Percentiles rank a stretch among this genome's conserved stretches.
Conservation (phyloP, 164 flowering plant species). For the Chloranthus sessilifolius region DNA sequence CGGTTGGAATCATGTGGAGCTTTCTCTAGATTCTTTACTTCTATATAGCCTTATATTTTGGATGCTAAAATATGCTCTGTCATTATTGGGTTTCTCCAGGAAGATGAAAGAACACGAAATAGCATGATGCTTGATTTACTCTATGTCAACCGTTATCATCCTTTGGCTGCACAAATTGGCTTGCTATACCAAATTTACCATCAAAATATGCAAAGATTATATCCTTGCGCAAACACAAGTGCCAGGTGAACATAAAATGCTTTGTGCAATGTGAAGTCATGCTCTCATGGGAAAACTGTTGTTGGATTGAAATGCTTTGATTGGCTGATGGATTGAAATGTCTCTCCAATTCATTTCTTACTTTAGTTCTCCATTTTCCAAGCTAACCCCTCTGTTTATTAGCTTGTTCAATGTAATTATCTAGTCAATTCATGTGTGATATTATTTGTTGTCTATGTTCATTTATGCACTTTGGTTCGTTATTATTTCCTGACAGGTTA, state of each 20-base stretch:
- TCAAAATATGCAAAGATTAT: conserved; percentile 30
- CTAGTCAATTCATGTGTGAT: too few relatives aligned
- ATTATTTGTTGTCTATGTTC: too few relatives aligned
- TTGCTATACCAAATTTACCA: conserved; percentile 28
- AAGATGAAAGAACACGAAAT: conserved; percentile 70
- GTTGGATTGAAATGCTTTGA: too few relatives aligned
- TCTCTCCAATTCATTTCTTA: too few relatives aligned
- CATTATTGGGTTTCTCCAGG: conserved; percentile 35
- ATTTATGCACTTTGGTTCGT: too few relatives aligned
- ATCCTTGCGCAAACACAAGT: conserved; percentile 31
- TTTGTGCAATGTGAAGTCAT: conserved; percentile 2
- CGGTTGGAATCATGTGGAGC: conserved; percentile 38
- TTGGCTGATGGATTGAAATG: too few relatives aligned
- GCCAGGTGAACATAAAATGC: conserved; percentile 48
- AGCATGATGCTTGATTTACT: conserved; percentile 80
- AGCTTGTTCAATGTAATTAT: too few relatives aligned
- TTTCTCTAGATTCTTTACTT: background rate
- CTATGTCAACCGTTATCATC: conserved; percentile 50
- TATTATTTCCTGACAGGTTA: too few relatives aligned
- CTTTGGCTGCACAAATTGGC: conserved; percentile 46
- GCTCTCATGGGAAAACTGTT: too few relatives aligned
- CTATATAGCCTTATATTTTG: too few relatives aligned
- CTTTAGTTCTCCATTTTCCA: too few relatives aligned
- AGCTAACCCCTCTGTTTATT: too few relatives aligned
- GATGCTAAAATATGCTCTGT: conserved; percentile 1